Conservation (phyloP, 2,329 filamentous ascomycete species). For the Cytospora piceae region DNA sequence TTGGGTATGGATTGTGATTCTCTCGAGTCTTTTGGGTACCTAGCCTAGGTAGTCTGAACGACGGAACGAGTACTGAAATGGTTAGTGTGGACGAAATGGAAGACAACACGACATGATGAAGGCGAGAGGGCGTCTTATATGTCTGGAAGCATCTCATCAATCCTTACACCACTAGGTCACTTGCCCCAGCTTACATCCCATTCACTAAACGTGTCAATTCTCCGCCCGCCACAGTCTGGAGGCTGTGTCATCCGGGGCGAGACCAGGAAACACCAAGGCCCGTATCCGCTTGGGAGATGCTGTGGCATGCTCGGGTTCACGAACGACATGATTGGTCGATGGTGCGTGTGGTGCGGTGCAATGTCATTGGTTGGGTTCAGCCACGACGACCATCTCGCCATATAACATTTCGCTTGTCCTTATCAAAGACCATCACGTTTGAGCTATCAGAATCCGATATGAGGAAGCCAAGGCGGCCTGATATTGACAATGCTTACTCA, state of each 20-base stretch:
- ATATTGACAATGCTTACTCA: too few species aligned
- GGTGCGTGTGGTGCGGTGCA: not conserved
- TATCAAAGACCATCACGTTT: too few species aligned
- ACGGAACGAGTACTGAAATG: not conserved
- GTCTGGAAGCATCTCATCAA: not conserved
- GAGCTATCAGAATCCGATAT: too few species aligned
- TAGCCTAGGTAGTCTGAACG: not conserved
- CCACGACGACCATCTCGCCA: not conserved
- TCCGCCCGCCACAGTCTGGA: conserved; percentile 5
- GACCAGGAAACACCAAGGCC: conserved; percentile 2
- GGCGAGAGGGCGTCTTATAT: conserved; percentile 10
- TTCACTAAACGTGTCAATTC: not conserved
- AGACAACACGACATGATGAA: not conserved
- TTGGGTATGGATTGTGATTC: not conserved
- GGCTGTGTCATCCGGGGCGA: conserved; percentile 16
- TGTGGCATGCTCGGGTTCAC: conserved; percentile 9
- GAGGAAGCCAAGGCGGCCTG: too few species aligned
- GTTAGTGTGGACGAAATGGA: not conserved
- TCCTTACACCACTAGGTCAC: too few species aligned
- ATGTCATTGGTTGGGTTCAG: not conserved
- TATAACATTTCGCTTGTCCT: not conserved
- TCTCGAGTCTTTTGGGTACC: too few species aligned
- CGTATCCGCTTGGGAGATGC: not conserved
- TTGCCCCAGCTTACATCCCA: too few species aligned
- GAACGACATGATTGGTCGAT: conserved; percentile 9